A percentile compares a stretch with the other conserved stretches of the same genome.
phyloP scores from a whole-genome alignment of 202 grass and related monocot genomes.

The Setaria viridis region DNA sequence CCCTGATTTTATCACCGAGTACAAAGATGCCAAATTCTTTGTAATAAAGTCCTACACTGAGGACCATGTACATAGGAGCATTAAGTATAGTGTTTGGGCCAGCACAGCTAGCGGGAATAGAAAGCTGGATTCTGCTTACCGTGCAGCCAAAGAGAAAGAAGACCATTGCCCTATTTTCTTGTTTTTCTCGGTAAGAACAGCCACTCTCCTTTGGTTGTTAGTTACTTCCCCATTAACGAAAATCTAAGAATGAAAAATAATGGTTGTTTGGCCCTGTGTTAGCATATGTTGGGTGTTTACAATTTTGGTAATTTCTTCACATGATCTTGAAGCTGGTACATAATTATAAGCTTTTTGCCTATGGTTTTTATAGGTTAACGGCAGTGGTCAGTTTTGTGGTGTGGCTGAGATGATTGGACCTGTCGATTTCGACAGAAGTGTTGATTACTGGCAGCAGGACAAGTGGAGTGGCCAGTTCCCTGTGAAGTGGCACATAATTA shows the following conservation, averaged over 20 bases:
- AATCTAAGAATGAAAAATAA: background rate
- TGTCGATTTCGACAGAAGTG: slow-evolving; percentile 71
- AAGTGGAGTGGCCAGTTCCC: slow-evolving; percentile 86
- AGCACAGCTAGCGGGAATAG: slow-evolving; percentile 70
- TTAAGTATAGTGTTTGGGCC: slow-evolving; percentile 85
- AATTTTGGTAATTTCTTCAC: background rate
- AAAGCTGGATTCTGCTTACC: slow-evolving; percentile 72
- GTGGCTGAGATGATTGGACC: slow-evolving; percentile 85
- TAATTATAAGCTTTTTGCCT: slow-evolving; percentile 31
- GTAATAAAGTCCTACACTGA: slow-evolving; percentile 84
- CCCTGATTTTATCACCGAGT: slow-evolving; percentile 68
- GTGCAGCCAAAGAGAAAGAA: slow-evolving; percentile 58
- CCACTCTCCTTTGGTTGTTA: slow-evolving; percentile 7
- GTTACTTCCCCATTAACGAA: background rate
- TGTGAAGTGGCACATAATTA: slow-evolving; percentile 81
- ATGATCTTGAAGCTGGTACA: background rate
- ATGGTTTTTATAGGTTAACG: slow-evolving; percentile 66
- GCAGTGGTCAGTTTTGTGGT: slow-evolving; percentile 74
- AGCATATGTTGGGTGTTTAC: background rate
- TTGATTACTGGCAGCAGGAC: slow-evolving; percentile 78
- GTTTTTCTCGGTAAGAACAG: slow-evolving; percentile 73
- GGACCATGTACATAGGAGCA: slow-evolving; percentile 85
- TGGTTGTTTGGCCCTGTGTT: background rate
- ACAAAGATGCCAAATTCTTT: slow-evolving; percentile 77
- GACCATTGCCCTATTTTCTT: slow-evolving; percentile 66